Conservation (phyloP, 1,284 basidiomycete genomes). For the Dichomitus squalens region DNA sequence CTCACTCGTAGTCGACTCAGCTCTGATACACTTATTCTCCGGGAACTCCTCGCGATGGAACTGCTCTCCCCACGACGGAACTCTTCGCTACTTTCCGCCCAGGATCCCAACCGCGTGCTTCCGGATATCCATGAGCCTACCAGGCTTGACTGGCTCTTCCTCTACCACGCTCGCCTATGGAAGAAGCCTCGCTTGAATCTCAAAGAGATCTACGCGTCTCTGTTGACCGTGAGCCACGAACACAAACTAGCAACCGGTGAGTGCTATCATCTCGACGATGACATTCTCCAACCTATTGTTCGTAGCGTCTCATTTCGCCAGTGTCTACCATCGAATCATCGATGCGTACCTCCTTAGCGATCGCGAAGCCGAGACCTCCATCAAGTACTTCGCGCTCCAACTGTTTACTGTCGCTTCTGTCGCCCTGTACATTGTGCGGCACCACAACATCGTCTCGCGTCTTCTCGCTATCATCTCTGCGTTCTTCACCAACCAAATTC, state of each 20-base stretch:
- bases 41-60: slow-evolving; percentile 73
- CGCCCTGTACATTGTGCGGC: slow-evolving; percentile 76
- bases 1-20: slow-evolving; percentile 74
- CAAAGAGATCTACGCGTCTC: slow-evolving; percentile 82
- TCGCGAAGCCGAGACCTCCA: slow-evolving; percentile 89
- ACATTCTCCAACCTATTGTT: slow-evolving; percentile 3
- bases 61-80: slow-evolving; percentile 61
- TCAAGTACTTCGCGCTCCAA: slow-evolving; percentile 90
- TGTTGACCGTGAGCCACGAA: slow-evolving; percentile 72
- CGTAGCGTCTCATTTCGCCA: slow-evolving; percentile 82
- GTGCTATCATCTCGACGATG: slow-evolving; percentile 24
- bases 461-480: slow-evolving; percentile 82
- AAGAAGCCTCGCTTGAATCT: slow-evolving; percentile 79
- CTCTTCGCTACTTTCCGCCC: slow-evolving; percentile 32
- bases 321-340: slow-evolving; percentile 85
- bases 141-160: slow-evolving; percentile 73
- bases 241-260: slow-evolving; percentile 80
- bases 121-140: slow-evolving; percentile 58
- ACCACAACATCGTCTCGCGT: slow-evolving; percentile 74
- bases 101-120: slow-evolving; percentile 42
- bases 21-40: slow-evolving; percentile 65
- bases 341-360: slow-evolving; percentile 91
- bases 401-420: slow-evolving; percentile 89
- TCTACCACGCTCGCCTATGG: slow-evolving; percentile 84
- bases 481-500: slow-evolving; percentile 88